These are phyloP conservation scores for Zygotorulaspora sp. DNA, from an alignment of 805 yeast genomes.

Conservation along the genomic window DNA sequence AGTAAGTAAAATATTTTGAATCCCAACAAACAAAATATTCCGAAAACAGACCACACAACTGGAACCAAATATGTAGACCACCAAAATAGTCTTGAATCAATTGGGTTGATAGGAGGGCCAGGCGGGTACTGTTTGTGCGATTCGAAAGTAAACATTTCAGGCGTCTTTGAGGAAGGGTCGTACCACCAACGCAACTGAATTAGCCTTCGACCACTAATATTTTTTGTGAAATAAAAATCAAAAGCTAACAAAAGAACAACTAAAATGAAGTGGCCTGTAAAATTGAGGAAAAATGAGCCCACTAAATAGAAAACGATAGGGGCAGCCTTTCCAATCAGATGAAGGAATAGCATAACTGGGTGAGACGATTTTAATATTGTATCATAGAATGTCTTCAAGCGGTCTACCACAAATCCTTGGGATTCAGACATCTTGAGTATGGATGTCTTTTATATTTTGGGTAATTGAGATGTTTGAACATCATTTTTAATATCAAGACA, in stretches of 20 bases:
- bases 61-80: constrained; percentile 70
- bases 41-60: constrained; percentile 67
- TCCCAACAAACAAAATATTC: constrained; percentile 70
- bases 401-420: constrained; percentile 19
- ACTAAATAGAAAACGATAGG: constrained; percentile 33
- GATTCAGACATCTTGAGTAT: constrained; percentile 1
- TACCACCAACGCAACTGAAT: constrained; percentile 99
- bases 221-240: constrained; percentile 92
- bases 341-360: constrained; percentile 31
- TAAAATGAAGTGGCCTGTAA: constrained; percentile 58
- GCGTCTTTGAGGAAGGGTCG: constrained; percentile 46
- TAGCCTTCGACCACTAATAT: constrained; percentile 80
- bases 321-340: constrained; percentile 30
- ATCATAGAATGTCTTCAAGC: constrained; percentile 30
- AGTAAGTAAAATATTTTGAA: constrained; percentile 65
- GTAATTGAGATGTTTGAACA: too few species aligned
- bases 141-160: constrained; percentile 32
- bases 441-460: too few species aligned
- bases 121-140: constrained; percentile 38
- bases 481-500: too few species aligned
- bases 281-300: constrained; percentile 32
- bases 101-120: constrained; percentile 64
- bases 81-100: constrained; percentile 91
- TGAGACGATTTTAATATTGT: constrained; percentile 36
- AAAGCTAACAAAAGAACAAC: constrained; percentile 74